Evolutionary conservation across 225 moss, liverwort and hornwort species (phyloP).

Genomic region (Sphagnum tenellum): DNA sequence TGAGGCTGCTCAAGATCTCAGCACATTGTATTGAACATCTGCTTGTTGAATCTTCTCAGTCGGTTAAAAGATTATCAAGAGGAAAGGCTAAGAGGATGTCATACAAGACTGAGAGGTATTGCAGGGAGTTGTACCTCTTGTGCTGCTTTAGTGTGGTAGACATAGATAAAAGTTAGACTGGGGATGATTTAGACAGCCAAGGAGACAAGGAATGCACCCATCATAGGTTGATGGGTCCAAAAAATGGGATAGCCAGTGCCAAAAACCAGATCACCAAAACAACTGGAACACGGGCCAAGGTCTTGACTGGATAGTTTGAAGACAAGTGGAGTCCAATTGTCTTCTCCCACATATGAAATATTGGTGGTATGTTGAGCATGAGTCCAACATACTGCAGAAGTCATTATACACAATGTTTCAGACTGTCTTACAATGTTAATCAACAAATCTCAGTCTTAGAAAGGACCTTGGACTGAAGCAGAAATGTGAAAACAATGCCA

Average conservation of each 20-base stretch:
- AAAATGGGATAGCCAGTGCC: slow-evolving; percentile 25
- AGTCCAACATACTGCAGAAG: slow-evolving; percentile 10
- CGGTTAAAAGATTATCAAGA: no score
- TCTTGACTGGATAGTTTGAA: slow-evolving; percentile 5
- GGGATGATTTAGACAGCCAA: slow-evolving; percentile 24
- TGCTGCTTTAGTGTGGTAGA: slow-evolving; percentile 7
- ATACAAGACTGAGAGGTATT: no score
- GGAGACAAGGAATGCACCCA: slow-evolving; percentile 17
- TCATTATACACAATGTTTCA: background rate
- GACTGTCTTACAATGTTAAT: background rate
- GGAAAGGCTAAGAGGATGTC: no score
- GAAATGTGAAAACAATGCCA: no score
- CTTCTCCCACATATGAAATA: slow-evolving; percentile 20
- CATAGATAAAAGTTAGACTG: slow-evolving; percentile 8
- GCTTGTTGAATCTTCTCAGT: no score
- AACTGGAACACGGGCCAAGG: slow-evolving; percentile 12
- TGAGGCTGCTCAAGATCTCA: no score
- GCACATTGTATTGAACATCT: no score
- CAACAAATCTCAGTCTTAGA: background rate
- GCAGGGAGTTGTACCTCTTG: slow-evolving; percentile 8
- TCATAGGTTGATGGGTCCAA: slow-evolving; percentile 24
- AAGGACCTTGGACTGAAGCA: no score
- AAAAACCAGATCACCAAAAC: slow-evolving; percentile 20
- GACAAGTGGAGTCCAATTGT: slow-evolving; percentile 7
- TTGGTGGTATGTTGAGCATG: slow-evolving; percentile 12